Evolutionary conservation across 306 rosid species (phyloP).

Genomic region (Cucurbita moschata): DNA sequence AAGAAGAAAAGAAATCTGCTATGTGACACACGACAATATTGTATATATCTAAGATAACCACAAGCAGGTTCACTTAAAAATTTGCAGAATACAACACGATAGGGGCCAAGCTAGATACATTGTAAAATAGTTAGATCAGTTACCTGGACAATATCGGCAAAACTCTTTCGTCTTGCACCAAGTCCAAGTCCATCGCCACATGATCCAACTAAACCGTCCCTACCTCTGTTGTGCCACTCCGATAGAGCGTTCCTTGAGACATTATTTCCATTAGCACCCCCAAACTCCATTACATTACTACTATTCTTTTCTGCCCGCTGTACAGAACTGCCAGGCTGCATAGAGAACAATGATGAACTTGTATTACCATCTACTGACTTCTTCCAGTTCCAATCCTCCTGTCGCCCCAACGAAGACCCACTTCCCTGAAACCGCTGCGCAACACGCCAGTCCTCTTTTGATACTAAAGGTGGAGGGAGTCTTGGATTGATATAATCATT

Average conservation of each 20-base stretch:
- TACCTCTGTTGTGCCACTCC: conserved; percentile 34
- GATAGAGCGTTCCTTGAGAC: conserved; percentile 35
- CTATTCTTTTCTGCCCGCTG: conserved; percentile 50
- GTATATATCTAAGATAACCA: background rate
- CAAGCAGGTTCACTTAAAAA: background rate
- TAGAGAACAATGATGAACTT: conserved; percentile 57
- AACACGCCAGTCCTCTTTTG: conserved; percentile 93
- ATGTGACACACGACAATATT: background rate
- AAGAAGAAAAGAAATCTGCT: background rate
- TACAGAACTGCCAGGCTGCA: conserved; percentile 54
- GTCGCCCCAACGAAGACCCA: conserved; percentile 43
- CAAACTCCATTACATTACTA: conserved; percentile 30
- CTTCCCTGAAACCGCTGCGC: conserved; percentile 74
- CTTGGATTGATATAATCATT: conserved; percentile 73
- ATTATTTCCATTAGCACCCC: conserved; percentile 39
- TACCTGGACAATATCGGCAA: conserved; percentile 79
- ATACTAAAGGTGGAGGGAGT: conserved; percentile 73
- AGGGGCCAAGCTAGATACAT: background rate
- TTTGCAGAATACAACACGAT: background rate
- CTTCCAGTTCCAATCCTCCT: conserved; percentile 56
- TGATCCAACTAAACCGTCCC: conserved; percentile 37
- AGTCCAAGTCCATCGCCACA: conserved; percentile 45
- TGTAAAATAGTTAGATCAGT: background rate
- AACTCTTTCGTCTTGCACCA: conserved; percentile 62
- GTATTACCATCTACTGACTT: conserved; percentile 24